Conservation (phyloP, 1,139 yeast genomes). For the Pichia sp. region DNA sequence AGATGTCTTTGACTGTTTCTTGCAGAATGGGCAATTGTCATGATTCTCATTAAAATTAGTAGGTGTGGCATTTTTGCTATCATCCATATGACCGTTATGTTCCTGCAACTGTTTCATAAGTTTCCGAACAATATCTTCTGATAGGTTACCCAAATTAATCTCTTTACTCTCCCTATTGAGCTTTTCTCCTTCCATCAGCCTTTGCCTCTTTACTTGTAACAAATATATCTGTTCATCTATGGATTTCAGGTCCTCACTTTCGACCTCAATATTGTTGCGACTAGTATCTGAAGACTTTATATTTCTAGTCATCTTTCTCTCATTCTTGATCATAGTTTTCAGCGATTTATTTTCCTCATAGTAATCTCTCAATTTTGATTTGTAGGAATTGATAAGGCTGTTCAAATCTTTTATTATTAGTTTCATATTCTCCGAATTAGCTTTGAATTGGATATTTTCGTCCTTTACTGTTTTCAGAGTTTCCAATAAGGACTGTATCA, state of each 20-base stretch:
- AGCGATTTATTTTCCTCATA: conserved; percentile 18
- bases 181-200: conserved; percentile 13
- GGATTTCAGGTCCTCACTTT: background rate
- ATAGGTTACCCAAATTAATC: conserved; percentile 1
- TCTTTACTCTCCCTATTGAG: background rate
- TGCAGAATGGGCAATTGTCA: conserved; percentile 16
- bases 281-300: conserved; percentile 5
- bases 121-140: conserved; percentile 13
- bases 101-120: conserved; percentile 8
- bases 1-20: background rate
- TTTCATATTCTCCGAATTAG: conserved; percentile 6
- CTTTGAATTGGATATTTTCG: conserved; percentile 17
- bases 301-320: background rate
- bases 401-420: conserved; percentile 15
- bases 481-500: conserved; percentile 23
- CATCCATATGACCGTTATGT: conserved; percentile 6
- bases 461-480: conserved; percentile 20
- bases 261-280: conserved; percentile 1
- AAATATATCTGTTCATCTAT: conserved; percentile 16
- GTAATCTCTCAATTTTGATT: conserved; percentile 20
- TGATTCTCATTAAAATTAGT: background rate
- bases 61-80: background rate
- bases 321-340: conserved; percentile 5
- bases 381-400: conserved; percentile 15
- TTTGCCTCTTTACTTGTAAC: conserved; percentile 18